Evolutionary conservation across 176 grass and related monocot genomes (phyloP).

Genomic region (Hordeum vulgare): MorexV3_pseudomolecules_assembly NC_058519.1:14995665-14996164

Average conservation of each 20-base stretch:
- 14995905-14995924: slow-evolving; percentile 96
- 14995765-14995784: slow-evolving; percentile 82
- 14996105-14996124: slow-evolving; percentile 44
- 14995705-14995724: slow-evolving; percentile 54
- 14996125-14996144: not conserved
- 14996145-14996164: not conserved
- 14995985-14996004: slow-evolving; percentile 79
- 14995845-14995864: not conserved
- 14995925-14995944: slow-evolving; percentile 90
- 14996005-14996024: slow-evolving; percentile 82
- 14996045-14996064: slow-evolving; percentile 62
- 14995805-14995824: not conserved
- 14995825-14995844: not conserved
- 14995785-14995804: slow-evolving; percentile 63
- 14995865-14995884: not conserved
- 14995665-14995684: slow-evolving; percentile 30
- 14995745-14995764: slow-evolving; percentile 60
- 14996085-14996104: slow-evolving; percentile 78
- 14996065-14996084: slow-evolving; percentile 71
- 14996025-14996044: slow-evolving; percentile 96
- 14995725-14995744: slow-evolving; percentile 76
- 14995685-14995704: slow-evolving; percentile 76
- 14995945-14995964: slow-evolving; percentile 72
- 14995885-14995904: slow-evolving; percentile 39
- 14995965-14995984: slow-evolving; percentile 92